These are phyloP conservation scores for Phtheirospermum japonicum DNA, from an alignment of 257 asterid genomes.

Conservation along the genomic window DNA sequence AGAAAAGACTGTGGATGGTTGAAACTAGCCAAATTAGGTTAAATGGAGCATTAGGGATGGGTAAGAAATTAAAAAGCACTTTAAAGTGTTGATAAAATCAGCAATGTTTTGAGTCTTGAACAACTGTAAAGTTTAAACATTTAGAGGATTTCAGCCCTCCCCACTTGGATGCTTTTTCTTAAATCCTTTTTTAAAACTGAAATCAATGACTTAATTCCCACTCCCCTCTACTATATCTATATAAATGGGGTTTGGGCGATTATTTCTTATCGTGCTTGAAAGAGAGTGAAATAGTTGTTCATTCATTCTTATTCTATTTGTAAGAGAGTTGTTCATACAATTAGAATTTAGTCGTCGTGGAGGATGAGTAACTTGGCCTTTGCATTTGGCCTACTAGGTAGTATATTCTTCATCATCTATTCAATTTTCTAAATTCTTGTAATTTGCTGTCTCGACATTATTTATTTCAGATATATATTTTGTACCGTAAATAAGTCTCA, in stretches of 20 bases:
- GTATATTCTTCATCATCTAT: not conserved
- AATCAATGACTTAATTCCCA: not conserved
- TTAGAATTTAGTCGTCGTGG: not conserved
- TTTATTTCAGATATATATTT: too few species aligned
- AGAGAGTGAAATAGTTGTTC: not conserved
- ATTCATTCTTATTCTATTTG: not conserved
- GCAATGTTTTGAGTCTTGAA: slow-evolving; percentile 26
- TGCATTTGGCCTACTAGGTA: slow-evolving; percentile 45
- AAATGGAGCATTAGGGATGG: slow-evolving; percentile 32
- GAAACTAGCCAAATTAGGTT: slow-evolving; percentile 32
- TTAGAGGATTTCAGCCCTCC: slow-evolving; percentile 24
- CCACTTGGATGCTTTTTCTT: slow-evolving; percentile 2
- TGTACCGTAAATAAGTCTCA: too few species aligned
- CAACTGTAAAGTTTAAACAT: slow-evolving; percentile 36
- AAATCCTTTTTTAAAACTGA: not conserved
- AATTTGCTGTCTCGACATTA: not conserved
- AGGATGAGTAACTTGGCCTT: slow-evolving; percentile 36
- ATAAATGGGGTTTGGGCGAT: slow-evolving; percentile 27
- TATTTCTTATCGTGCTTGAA: slow-evolving; percentile 17
- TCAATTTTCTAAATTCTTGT: not conserved
- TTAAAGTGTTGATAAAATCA: slow-evolving; percentile 11
- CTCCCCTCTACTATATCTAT: slow-evolving; percentile 29
- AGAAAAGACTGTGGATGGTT: too few species aligned
- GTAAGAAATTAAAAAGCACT: slow-evolving; percentile 6
- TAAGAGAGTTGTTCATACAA: not conserved